phyloP scores from a whole-genome alignment of 2,329 filamentous ascomycete genomes.

The Thielaviopsis populi region DNA sequence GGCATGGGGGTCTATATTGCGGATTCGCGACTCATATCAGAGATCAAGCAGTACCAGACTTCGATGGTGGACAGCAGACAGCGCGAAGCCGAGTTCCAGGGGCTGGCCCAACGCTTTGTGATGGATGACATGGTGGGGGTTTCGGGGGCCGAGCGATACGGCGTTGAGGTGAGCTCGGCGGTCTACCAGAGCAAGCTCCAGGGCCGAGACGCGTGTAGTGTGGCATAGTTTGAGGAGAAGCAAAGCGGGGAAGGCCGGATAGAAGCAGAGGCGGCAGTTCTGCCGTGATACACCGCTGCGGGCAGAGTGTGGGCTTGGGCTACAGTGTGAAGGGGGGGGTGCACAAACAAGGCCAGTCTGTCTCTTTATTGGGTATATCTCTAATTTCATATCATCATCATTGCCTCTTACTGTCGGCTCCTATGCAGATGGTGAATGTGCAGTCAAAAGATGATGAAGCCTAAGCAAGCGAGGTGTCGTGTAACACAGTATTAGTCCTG shows the following conservation, averaged over 20 bases:
- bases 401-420: too few relatives aligned
- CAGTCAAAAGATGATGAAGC: too few relatives aligned
- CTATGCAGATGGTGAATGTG: too few relatives aligned
- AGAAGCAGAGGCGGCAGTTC: too few relatives aligned
- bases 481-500: neutral
- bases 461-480: neutral
- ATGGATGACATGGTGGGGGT: slow-evolving; percentile 7
- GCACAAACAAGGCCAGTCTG: too few relatives aligned
- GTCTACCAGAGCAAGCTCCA: neutral
- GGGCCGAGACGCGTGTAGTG: neutral
- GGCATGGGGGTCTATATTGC: slow-evolving; percentile 12
- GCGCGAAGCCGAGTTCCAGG: neutral
- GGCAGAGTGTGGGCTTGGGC: too few relatives aligned
- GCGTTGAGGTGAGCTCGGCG: slow-evolving; percentile 8
- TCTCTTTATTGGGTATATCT: too few relatives aligned
- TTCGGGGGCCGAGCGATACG: slow-evolving; percentile 6
- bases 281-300: too few relatives aligned
- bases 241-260: too few relatives aligned
- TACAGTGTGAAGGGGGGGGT: too few relatives aligned
- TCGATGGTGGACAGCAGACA: slow-evolving; percentile 9
- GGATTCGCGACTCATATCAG: slow-evolving; percentile 8
- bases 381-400: too few relatives aligned
- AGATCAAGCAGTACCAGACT: slow-evolving; percentile 5
- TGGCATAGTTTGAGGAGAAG: neutral
- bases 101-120: slow-evolving; percentile 1